Conservation (phyloP, 139 green algal species). For the Mychonastes homosphaera region DNA sequence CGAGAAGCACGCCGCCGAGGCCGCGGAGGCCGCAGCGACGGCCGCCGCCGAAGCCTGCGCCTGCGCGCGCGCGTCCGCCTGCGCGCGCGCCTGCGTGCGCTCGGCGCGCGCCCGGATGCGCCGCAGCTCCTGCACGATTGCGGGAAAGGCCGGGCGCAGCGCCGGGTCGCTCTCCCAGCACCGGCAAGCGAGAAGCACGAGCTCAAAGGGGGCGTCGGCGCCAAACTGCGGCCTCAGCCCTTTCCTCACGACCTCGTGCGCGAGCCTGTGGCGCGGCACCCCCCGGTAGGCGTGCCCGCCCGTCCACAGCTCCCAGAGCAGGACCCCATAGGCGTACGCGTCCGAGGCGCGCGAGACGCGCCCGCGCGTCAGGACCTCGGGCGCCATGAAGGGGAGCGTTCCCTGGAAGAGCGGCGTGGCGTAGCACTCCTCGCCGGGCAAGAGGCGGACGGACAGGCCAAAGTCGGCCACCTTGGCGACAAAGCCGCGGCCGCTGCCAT, state of each 20-base stretch:
- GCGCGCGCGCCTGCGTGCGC: too few relatives aligned
- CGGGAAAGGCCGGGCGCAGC: slow-evolving; percentile 19
- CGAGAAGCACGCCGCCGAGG: too few relatives aligned
- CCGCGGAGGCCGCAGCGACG: too few relatives aligned
- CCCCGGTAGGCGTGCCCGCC: slow-evolving; percentile 29
- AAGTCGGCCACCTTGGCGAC: slow-evolving; percentile 27
- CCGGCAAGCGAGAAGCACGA: slow-evolving; percentile 25
- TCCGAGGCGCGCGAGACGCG: slow-evolving; percentile 7
- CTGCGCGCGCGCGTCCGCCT: too few relatives aligned
- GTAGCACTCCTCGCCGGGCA: neutral
- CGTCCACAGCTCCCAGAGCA: slow-evolving; percentile 24
- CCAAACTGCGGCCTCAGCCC: slow-evolving; percentile 25
- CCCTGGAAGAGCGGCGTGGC: neutral
- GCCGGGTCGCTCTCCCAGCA: slow-evolving; percentile 35
- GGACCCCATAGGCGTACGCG: slow-evolving; percentile 25
- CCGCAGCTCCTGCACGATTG: slow-evolving; percentile 16
- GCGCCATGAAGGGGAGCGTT: slow-evolving; percentile 8
- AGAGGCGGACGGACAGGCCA: slow-evolving; percentile 17
- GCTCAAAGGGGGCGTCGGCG: slow-evolving; percentile 20
- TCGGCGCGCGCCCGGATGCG: too few relatives aligned
- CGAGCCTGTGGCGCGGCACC: slow-evolving; percentile 23
- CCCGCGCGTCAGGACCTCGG: slow-evolving; percentile 20
- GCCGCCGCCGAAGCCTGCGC: too few relatives aligned
- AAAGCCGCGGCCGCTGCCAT: slow-evolving; percentile 3
- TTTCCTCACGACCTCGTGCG: slow-evolving; percentile 25